Percentiles rank a stretch among this genome's conserved stretches.
phyloP scores from a whole-genome alignment of 225 moss, liverwort and hornwort genomes.

The Pseudoscleropodium purum region DNA sequence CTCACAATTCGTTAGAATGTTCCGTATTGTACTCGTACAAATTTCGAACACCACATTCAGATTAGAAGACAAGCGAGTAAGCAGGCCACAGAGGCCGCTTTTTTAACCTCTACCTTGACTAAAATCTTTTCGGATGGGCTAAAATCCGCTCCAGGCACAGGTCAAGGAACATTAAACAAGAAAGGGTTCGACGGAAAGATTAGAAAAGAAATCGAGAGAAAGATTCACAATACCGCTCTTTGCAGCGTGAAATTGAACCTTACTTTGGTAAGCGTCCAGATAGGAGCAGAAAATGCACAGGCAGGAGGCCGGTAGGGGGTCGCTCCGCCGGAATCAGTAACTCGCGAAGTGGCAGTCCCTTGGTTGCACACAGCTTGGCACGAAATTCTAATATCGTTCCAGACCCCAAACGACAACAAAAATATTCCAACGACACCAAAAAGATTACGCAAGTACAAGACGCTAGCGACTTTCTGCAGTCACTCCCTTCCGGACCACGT shows the following conservation, averaged over 20 bases:
- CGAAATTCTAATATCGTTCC: slow-evolving; percentile 23
- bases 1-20: background rate
- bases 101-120: background rate
- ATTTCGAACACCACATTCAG: background rate
- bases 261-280: too few species aligned
- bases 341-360: slow-evolving; percentile 8
- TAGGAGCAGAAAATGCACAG: background rate
- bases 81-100: background rate
- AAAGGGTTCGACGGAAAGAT: background rate
- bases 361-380: slow-evolving; percentile 76
- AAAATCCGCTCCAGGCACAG: background rate
- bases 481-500: background rate
- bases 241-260: background rate
- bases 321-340: background rate
- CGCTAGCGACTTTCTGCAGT: slow-evolving; percentile 7
- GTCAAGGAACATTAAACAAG: background rate
- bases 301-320: background rate
- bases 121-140: too few species aligned
- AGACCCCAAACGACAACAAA: background rate
- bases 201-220: background rate
- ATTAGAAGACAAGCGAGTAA: background rate
- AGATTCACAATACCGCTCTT: background rate
- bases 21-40: background rate
- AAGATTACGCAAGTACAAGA: background rate
- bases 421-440: background rate